A percentile compares a stretch with the other conserved stretches of the same genome.
phyloP scores from a whole-genome alignment of 2,329 filamentous ascomycete genomes.

The Hypoxylon sp. region DNA sequence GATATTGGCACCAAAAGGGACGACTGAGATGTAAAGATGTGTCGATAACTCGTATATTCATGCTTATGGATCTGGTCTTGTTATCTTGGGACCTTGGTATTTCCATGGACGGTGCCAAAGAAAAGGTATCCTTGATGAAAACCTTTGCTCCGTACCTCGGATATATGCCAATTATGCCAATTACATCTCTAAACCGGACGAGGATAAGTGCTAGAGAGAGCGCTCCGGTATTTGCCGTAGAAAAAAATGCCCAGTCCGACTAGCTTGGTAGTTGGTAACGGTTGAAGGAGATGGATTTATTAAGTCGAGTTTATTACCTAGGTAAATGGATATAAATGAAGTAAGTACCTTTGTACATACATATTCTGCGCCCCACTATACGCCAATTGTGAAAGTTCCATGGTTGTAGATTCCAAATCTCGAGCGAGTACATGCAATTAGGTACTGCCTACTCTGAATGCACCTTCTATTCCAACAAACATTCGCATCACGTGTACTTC shows the following conservation, averaged over 20 bases:
- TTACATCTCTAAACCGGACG: neutral
- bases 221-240: slow-evolving; percentile 22
- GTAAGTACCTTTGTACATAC: slow-evolving; percentile 16
- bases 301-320: slow-evolving; percentile 13
- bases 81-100: neutral
- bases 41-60: neutral
- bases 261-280: slow-evolving; percentile 28
- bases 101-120: neutral
- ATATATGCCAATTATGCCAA: neutral
- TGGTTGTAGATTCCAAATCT: slow-evolving; percentile 40
- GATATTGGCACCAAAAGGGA: slow-evolving; percentile 4
- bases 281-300: slow-evolving; percentile 17
- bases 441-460: slow-evolving; percentile 3
- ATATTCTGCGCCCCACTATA: neutral
- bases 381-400: slow-evolving; percentile 9
- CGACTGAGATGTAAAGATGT: neutral
- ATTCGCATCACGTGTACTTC: slow-evolving; percentile 17
- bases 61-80: neutral
- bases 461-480: slow-evolving; percentile 9
- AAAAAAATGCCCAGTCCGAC: slow-evolving; percentile 11
- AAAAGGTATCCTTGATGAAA: slow-evolving; percentile 1
- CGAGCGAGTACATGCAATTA: slow-evolving; percentile 8
- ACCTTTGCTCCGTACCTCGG: neutral
- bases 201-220: slow-evolving; percentile 10
- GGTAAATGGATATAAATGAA: slow-evolving; percentile 23